Percentiles rank a stretch among this genome's conserved stretches.
Conservation (phyloP, 371 early-diverging fungal species). For the Mucor indicus region DNA sequence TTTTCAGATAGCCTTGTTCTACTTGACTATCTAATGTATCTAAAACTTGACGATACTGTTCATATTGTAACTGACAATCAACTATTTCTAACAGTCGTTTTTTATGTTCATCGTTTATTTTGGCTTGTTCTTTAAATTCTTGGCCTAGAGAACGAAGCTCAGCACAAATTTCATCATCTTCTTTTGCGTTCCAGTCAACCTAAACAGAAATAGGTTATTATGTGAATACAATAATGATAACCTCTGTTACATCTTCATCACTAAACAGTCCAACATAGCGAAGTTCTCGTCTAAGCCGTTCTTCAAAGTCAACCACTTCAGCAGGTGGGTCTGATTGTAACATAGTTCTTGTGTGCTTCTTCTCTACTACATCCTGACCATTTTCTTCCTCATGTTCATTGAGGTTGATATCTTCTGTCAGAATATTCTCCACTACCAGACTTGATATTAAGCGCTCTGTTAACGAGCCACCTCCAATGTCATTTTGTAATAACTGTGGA, state of each 20-base stretch:
- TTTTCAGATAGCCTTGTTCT: conserved; percentile 79
- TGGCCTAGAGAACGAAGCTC: conserved; percentile 66
- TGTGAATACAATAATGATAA: too few species aligned
- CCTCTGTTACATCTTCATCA: conserved; percentile 76
- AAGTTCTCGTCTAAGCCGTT: conserved; percentile 80
- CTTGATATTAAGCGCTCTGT: conserved; percentile 76
- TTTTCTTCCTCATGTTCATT: conserved; percentile 24
- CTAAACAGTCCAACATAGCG: conserved; percentile 78
- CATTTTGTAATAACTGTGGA: background rate
- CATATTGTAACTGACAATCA: conserved; percentile 76
- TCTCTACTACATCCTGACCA: conserved; percentile 9
- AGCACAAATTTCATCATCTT: conserved; percentile 85
- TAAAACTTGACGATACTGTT: conserved; percentile 83
- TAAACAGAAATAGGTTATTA: conserved; percentile 6
- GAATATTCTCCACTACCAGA: conserved; percentile 38
- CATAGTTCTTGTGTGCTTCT: conserved; percentile 15
- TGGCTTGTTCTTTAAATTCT: conserved; percentile 71
- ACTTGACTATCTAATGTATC: conserved; percentile 87
- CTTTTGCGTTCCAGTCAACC: conserved; percentile 70
- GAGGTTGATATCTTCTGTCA: conserved; percentile 43
- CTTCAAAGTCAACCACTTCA: conserved; percentile 62
- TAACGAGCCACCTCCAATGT: conserved; percentile 54
- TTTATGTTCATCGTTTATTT: conserved; percentile 67
- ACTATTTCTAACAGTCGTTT: conserved; percentile 66
- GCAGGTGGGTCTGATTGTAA: conserved; percentile 20